Base-by-base conservation (phyloP, 1,284 basidiomycete genomes). In the Sanghuangporus sanghuang region DNA sequence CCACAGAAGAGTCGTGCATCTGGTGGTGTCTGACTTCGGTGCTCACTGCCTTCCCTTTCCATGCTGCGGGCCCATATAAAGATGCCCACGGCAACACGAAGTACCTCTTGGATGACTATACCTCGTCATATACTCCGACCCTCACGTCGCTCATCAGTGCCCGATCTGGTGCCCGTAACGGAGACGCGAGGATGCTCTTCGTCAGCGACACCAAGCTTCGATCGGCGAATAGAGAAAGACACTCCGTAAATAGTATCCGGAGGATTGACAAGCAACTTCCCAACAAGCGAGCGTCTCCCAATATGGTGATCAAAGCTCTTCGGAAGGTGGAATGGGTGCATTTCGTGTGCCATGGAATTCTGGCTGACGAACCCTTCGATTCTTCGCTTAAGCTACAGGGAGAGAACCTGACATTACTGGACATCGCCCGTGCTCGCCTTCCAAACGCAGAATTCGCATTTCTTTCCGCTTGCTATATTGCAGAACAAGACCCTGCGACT, bases 1-100 rank as follows among this genome's bases (percentile, higher is more conserved):
- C 65, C 3, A 57, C 62, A 1, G 57, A 54, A 16, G 67, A 72
- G 14, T 23, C 23, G 23, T 73, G 75, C 9, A 69, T 81, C 12
- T 81, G 79, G 77, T 81, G 79, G 79, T 81, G 77, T 60, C 77
- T 76, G 1, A 76, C 75, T 0, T 72, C 72, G 0, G 49, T 58
- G 3, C 68, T 79, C 32, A 67, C 73, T n/a, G 68, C 68, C 12
- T 63, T 81, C 11, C 79, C 80, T 1, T 64, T 81, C 1, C 79
- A 81, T 53, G 46, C 18, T 49, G 59, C 40, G 64, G 63, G 3
- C 36, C 50, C 50, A 35, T 53, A 27, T n/a, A n/a, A 53, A 2
- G 48, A 18, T 49, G 12, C 8, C 23, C 21, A 35, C 23, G 23
- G 50, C 11, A 53, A 9, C 23, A 32, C 12, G 23, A 53, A 57